Base-by-base conservation (phyloP, 1,284 basidiomycete genomes). In the Ganoderma boninense region DNA sequence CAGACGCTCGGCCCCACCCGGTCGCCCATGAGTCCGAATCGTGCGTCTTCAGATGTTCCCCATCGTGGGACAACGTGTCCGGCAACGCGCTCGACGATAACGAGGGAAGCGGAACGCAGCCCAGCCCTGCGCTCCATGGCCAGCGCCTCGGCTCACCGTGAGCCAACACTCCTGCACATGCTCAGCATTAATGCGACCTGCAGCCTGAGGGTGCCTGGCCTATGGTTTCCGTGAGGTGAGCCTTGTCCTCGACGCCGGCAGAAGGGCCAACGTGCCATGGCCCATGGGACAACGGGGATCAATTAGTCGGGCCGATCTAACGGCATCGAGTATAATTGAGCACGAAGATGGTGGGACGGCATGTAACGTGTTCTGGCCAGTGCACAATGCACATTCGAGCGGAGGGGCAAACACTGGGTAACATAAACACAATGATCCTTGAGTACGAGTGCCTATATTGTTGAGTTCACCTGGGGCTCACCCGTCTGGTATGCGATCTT, bases 1-100 rank as follows among this genome's bases (percentile, higher is more conserved):
- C 56, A 59, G 46, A 62, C 40, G 49, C 54, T 62, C 61, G 66
- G 38, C 26, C 57, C 62, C 26, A 29, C 23, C 60, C 66, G 66
- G 40, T 42, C 29, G 61, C 46, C 66, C 54, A 57, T 60, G 38
- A 38, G 29, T 44, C 23, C 26, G 23, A 40, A 38, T 42, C 66
- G 61, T 62, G 49, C 49, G 66, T 63, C 35, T 26, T 57, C 23
- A 26, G 61, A 60, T 63, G 46, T n/a, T 57, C 35, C 29, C 18
- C 29, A 42, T 54, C 35, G 46, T 52, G 61, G 32, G 61, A 42
- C 60, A 67, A 44, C 60, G 61, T 62, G 61, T 62, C 38, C 49
- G 26, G 29, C 23, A 23, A 49, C 49, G 46, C 26, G n/a, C 65
- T 54, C 13, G 29, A 42, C 20, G 66, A 67, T 62, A 67, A 67